These are phyloP conservation scores for Gypsophila paniculata DNA, from an alignment of 179 eudicot species.

Conservation along the genomic window DNA sequence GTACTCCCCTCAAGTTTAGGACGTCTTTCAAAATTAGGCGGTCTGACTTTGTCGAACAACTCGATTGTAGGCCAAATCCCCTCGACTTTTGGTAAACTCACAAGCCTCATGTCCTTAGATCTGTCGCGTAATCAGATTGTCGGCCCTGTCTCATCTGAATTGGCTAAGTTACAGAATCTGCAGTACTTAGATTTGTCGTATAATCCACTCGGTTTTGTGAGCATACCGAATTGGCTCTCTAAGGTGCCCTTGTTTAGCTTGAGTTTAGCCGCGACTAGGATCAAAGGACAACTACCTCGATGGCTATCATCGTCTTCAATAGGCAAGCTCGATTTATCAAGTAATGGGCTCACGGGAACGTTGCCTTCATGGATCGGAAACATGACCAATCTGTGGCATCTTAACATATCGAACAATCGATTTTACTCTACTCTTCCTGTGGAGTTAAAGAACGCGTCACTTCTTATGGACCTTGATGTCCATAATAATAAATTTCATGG, in stretches of 20 bases:
- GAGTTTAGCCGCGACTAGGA: slow-evolving; percentile 5
- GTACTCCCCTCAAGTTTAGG: slow-evolving; percentile 50
- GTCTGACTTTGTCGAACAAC: slow-evolving; percentile 41
- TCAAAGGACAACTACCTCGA: slow-evolving; percentile 9
- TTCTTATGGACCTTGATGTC: slow-evolving; percentile 50
- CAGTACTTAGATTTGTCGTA: slow-evolving; percentile 5
- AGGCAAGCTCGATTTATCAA: slow-evolving; percentile 43
- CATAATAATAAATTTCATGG: slow-evolving; percentile 60
- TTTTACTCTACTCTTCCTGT: slow-evolving; percentile 44
- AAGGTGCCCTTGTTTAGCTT: slow-evolving; percentile 1
- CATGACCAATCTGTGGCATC: slow-evolving; percentile 53
- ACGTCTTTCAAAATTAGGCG: slow-evolving; percentile 34
- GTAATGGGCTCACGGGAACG: slow-evolving; percentile 50
- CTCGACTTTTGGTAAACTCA: slow-evolving; percentile 39
- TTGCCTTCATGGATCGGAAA: slow-evolving; percentile 68
- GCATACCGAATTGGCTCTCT: slow-evolving; percentile 9
- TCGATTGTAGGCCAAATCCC: slow-evolving; percentile 51
- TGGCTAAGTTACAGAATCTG: not conserved
- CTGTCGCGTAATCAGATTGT: slow-evolving; percentile 30
- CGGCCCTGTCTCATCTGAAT: not conserved
- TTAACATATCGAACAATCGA: slow-evolving; percentile 56
- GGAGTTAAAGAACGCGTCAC: slow-evolving; percentile 39
- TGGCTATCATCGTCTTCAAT: slow-evolving; percentile 1
- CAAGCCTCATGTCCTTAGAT: slow-evolving; percentile 25
- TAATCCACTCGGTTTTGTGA: slow-evolving; percentile 4